A percentile compares a stretch with the other conserved stretches of the same genome.
Evolutionary conservation across 163 green algal genomes (phyloP).

Genomic region (Chlorella variabilis): DNA sequence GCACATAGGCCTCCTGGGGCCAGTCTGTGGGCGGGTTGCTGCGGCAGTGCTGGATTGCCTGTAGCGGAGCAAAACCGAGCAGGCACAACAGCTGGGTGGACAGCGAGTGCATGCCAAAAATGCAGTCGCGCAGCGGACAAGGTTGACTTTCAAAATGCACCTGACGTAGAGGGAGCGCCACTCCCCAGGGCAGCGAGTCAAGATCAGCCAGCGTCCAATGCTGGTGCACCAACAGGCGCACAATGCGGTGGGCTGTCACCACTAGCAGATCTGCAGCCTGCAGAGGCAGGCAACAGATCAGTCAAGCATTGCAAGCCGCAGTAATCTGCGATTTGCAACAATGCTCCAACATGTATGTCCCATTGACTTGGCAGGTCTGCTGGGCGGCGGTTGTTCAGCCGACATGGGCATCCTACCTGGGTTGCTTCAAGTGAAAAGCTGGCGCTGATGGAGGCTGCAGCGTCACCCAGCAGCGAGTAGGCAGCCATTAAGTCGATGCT

Average conservation of each 20-base stretch:
- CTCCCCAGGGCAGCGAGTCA: slow-evolving; percentile 72
- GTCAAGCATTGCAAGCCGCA: too few relatives aligned
- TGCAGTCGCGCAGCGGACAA: too few relatives aligned
- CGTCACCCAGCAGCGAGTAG: slow-evolving; percentile 33
- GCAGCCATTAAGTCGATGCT: slow-evolving; percentile 38
- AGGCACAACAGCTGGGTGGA: too few relatives aligned
- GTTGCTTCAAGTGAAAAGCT: not conserved
- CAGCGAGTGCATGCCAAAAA: too few relatives aligned
- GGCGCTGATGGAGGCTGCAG: not conserved
- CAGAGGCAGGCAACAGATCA: too few relatives aligned
- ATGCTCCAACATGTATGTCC: too few relatives aligned
- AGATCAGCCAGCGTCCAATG: slow-evolving; percentile 75
- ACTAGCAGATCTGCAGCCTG: slow-evolving; percentile 27
- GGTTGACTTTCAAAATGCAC: too few relatives aligned
- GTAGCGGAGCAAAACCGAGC: too few relatives aligned
- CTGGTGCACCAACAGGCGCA: slow-evolving; percentile 46
- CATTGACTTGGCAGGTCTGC: too few relatives aligned
- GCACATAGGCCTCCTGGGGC: slow-evolving; percentile 73
- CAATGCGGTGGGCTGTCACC: slow-evolving; percentile 21
- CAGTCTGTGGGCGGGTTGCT: slow-evolving; percentile 71
- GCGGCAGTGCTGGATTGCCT: slow-evolving; percentile 69
- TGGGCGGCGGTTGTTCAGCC: too few relatives aligned
- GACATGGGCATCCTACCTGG: too few relatives aligned
- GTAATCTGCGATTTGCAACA: too few relatives aligned
- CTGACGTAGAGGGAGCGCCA: slow-evolving; percentile 80